A percentile compares a stretch with the other conserved stretches of the same genome.
phyloP scores from a whole-genome alignment of 2,329 filamentous ascomycete species.

The Thermoascus crustaceus region DNA sequence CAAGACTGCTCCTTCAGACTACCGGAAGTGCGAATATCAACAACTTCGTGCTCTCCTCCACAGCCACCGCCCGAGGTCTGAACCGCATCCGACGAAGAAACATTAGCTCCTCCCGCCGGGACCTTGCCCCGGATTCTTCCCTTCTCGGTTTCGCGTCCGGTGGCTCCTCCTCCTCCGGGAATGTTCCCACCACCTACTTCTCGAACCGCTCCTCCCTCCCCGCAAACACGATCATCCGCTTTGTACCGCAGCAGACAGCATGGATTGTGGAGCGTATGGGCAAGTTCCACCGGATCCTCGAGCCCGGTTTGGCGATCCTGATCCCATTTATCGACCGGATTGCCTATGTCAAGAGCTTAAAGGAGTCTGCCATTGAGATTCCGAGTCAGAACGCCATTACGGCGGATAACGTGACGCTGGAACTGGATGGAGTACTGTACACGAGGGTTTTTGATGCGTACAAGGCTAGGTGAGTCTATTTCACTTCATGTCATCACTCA shows the following conservation, averaged over 20 bases:
- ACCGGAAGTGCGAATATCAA: constrained; percentile 8
- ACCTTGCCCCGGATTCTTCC: constrained; percentile 24
- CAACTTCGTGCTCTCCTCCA: constrained; percentile 14
- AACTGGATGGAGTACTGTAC: constrained; percentile 91
- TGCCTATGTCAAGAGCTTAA: constrained; percentile 94
- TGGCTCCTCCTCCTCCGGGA: constrained; percentile 16
- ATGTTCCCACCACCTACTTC: constrained; percentile 67
- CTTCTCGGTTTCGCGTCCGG: constrained; percentile 22
- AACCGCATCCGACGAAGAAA: constrained; percentile 19
- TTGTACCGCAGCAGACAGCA: constrained; percentile 98
- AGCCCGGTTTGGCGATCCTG: constrained; percentile 83
- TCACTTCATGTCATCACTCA: constrained; percentile 2
- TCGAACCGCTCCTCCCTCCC: constrained; percentile 59
- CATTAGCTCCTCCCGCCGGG: constrained; percentile 22
- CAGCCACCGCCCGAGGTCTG: constrained; percentile 14
- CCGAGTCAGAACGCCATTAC: constrained; percentile 97
- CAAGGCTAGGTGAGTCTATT: constrained; percentile 70
- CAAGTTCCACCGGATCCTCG: constrained; percentile 85
- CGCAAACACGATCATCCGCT: constrained; percentile 88
- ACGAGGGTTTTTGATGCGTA: constrained; percentile 96
- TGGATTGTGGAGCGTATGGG: constrained; percentile 99
- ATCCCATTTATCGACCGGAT: constrained; percentile 90
- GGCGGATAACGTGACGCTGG: constrained; percentile 93
- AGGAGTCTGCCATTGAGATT: constrained; percentile 94
- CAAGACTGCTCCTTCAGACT: constrained; percentile 17